Evolutionary conservation across 179 eudicot species (phyloP), one percentile per base, ranked within the genome.

Genomic region (Corrigiola litoralis): DNA sequence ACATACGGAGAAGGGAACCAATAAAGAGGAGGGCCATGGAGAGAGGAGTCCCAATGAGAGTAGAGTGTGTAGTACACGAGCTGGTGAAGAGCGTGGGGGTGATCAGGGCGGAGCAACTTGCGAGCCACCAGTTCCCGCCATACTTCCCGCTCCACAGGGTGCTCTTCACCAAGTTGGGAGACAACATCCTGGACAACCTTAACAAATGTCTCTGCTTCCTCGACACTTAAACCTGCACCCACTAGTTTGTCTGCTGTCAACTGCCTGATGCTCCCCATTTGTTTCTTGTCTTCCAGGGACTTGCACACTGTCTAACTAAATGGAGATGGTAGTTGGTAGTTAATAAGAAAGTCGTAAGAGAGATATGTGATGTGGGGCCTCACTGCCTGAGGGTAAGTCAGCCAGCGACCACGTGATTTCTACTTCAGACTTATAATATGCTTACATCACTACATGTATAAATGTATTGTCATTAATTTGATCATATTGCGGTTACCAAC

Each of bases 1-100:
- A 40, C 41, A 33, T 86, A 92, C 90, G 42, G 78, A n/a, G 95
- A 87, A 59, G 98, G 98, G 71, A 85, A 92, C 92, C 98, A 92
- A 28, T 92, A 92, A 61, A 75, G 83, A 75, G 96, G 90, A 51
- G 95, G 96, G 8, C 89, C 96, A 28, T 67, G 52, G 28, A 71
- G 52, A 31, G 87, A 54, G 16, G 67, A 77, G 68, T 92, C 92
- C 74, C 87, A 85, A 42, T 66, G 24, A 66, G 77, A 75, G 77
- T 84, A 92, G 37, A 85, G 80, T 0, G 87, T 69, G 81, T 87
- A 68, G 86, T 82, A 92, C 20, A 92, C 58, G 34, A 82, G 84
- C 61, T 80, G 95, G 71, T 92, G 98, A 3, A 92, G 74, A 6
- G 86, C 60, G 72, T 87, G 90, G 1, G 96, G 95, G 25, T 90